Evolutionary conservation across 2,329 filamentous ascomycete species (phyloP), one percentile per base, ranked within the genome.

Genomic region (Coniochaeta ligniaria): DNA sequence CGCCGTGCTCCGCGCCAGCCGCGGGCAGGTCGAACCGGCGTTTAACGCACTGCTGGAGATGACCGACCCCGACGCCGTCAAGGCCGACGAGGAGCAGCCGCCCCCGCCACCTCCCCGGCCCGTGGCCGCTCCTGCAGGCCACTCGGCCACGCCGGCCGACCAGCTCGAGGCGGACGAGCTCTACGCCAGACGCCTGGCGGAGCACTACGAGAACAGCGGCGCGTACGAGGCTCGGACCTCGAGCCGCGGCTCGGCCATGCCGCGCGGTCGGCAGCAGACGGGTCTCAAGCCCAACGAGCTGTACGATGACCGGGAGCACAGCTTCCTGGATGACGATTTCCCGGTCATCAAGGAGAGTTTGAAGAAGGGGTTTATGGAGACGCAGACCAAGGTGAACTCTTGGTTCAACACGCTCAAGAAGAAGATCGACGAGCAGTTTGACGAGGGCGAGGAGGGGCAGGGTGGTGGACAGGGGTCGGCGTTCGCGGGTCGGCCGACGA

Each of bases 351-450:
- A 88, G 66, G 92, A 96, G 72, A 97, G 96, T 70, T 84, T 99
- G 67, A 89, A 89, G 71, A 96, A 98, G 76, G 95, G 95, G 4
- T 99, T 99, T 76, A 70, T 92, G 60, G 93, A 99, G 71, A 98
- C 95, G 1, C 95, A 98, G 76, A 87, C 85, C 60, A 96, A 91
- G 71, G 90, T 99, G 68, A 98, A 96, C 76, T 84, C 85, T 57
- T 98, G 94, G 93, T 92, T 99, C 68, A 90, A 85, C 58, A 92
- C 87, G 64, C 80, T 99, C 72, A 95, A 91, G 78, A 98, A 98
- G 83, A 91, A 88, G 74, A 84, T 99, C 36, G 93, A 98, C 69
- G 94, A 95, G 57, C 91, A 95, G 65, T 90, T 92, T 61, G 84
- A 89, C 59, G 89, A 92, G 26, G 84, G 86, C 8, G 84, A 88